Conservation (phyloP, 345 rosid genomes). For the Dipteronia dyeriana region DNA sequence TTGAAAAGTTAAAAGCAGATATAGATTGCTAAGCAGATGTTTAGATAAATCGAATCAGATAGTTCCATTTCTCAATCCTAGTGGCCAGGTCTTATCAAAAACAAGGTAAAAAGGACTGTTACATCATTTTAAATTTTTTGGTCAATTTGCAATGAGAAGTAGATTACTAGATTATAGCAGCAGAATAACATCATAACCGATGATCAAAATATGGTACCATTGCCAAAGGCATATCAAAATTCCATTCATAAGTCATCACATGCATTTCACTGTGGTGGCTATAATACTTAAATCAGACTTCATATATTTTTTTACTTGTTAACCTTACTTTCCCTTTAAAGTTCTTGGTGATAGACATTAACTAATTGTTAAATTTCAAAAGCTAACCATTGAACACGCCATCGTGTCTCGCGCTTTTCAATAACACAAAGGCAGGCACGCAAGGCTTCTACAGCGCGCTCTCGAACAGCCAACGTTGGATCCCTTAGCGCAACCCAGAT, state of each 20-base stretch:
- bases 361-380: conserved; percentile 6
- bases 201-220: neutral
- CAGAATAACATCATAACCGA: neutral
- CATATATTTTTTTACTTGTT: neutral
- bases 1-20: conserved; percentile 1
- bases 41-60: neutral
- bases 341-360: neutral
- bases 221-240: neutral
- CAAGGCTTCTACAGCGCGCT: conserved; percentile 95
- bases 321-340: neutral
- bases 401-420: conserved; percentile 99
- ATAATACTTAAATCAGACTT: neutral
- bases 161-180: neutral
- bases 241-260: neutral
- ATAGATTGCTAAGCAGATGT: neutral
- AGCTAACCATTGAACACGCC: conserved; percentile 98
- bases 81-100: neutral
- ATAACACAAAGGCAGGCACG: conserved; percentile 99
- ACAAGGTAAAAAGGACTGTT: neutral
- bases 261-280: neutral
- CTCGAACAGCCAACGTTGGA: conserved; percentile 83
- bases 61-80: neutral
- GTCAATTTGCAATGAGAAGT: neutral
- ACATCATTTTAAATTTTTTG: neutral
- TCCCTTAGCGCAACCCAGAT: conserved; percentile 99